These are phyloP conservation scores for Candida sakaeoensis DNA, from an alignment of 805 yeast genomes.

Conservation along the genomic window DNA sequence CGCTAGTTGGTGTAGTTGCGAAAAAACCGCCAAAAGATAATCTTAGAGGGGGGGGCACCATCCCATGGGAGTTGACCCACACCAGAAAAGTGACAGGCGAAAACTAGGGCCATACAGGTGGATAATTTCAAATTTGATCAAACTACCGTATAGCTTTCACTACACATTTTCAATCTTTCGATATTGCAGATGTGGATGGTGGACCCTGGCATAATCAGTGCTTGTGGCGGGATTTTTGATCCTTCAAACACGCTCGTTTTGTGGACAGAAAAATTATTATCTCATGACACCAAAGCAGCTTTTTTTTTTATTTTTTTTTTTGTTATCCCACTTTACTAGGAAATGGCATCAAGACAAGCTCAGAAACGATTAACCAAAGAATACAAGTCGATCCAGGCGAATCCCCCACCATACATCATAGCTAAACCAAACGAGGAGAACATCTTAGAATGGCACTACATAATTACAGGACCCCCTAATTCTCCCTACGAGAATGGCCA, in stretches of 20 bases:
- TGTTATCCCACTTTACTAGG: slow-evolving; percentile 1
- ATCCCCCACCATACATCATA: slow-evolving; percentile 78
- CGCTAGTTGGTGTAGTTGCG: not conserved
- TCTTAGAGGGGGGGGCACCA: no score
- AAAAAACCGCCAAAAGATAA: not conserved
- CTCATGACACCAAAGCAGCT: not conserved
- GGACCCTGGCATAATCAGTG: no score
- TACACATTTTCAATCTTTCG: no score
- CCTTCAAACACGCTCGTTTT: not conserved
- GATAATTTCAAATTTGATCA: no score
- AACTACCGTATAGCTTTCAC: no score
- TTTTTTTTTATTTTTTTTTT: not conserved
- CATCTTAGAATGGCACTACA: slow-evolving; percentile 90
- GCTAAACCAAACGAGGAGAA: slow-evolving; percentile 88
- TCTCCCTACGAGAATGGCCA: slow-evolving; percentile 86
- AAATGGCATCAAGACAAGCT: slow-evolving; percentile 40
- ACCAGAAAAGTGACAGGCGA: no score
- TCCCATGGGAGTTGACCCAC: no score
- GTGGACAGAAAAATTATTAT: not conserved
- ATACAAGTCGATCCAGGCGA: slow-evolving; percentile 69
- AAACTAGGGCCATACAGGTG: no score
- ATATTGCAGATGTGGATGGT: no score
- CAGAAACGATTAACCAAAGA: slow-evolving; percentile 66
- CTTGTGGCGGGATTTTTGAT: no score
- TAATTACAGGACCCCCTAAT: slow-evolving; percentile 87